Percentiles rank a stretch among this genome's conserved stretches.
Conservation (phyloP, 1,284 basidiomycete species). For the Malassezia obtusa region DNA sequence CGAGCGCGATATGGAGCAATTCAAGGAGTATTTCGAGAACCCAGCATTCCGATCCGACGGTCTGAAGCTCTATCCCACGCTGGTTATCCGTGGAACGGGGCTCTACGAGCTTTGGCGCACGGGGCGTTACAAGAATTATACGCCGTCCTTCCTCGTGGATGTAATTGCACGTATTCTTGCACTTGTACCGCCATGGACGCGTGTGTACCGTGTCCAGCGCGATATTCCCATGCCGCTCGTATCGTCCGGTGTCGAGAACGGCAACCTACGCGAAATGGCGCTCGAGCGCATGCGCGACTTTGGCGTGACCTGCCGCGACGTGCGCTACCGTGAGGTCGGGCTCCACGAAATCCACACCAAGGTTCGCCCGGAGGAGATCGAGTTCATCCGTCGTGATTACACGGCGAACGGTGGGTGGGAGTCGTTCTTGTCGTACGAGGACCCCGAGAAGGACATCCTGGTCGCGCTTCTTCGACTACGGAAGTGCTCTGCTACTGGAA, state of each 20-base stretch:
- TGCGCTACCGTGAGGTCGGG: constrained; percentile 94
- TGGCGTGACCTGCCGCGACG: constrained; percentile 92
- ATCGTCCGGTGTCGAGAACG: constrained; percentile 95
- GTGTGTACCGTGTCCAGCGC: constrained; percentile 77
- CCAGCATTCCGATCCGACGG: constrained; percentile 95
- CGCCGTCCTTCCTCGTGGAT: constrained; percentile 92
- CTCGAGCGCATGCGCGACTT: constrained; percentile 98
- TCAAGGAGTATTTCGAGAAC: constrained; percentile 97
- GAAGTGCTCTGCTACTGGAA: constrained; percentile 91
- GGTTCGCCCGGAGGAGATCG: constrained; percentile 87
- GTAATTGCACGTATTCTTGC: constrained; percentile 92
- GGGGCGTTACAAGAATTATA: constrained; percentile 96
- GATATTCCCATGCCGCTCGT: constrained; percentile 45
- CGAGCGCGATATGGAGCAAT: constrained; percentile 94
- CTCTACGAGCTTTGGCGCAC: constrained; percentile 94
- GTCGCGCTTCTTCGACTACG: constrained; percentile 83
- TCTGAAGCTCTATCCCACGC: constrained; percentile 93
- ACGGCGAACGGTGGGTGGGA: constrained; percentile 93
- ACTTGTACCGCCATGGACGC: constrained; percentile 94
- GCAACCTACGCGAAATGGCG: constrained; percentile 90
- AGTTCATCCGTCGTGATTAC: constrained; percentile 94
- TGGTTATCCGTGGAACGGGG: constrained; percentile 95
- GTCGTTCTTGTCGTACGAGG: constrained; percentile 97
- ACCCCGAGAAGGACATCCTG: constrained; percentile 90
- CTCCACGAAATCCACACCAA: constrained; percentile 98